These are phyloP conservation scores for Nemania sp. DNA, from an alignment of 2,329 filamentous ascomycete species.

Conservation along the genomic window DNA sequence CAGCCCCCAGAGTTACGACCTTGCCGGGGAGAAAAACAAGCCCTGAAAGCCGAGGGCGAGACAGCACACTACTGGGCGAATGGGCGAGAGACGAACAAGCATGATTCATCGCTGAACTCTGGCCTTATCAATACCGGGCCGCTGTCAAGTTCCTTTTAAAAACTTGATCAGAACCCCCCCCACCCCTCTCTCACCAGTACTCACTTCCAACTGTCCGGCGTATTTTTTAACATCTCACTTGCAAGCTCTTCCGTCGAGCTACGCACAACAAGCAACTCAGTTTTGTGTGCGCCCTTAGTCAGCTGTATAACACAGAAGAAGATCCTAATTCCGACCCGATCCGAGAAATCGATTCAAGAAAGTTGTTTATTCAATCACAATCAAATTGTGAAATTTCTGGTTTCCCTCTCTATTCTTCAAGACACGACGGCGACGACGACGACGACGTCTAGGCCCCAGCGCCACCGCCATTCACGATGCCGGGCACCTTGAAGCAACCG, in stretches of 20 bases:
- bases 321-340: neutral
- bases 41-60: conserved; percentile 1
- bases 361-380: neutral
- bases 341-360: neutral
- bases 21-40: neutral
- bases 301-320: neutral
- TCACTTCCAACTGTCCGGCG: neutral
- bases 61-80: too few species aligned
- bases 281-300: neutral
- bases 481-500: conserved; percentile 43
- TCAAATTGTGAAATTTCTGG: neutral
- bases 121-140: conserved; percentile 9
- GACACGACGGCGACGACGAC: neutral
- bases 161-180: conserved; percentile 4
- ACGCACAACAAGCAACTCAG: too few species aligned
- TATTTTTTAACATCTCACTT: neutral
- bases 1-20: neutral
- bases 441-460: neutral
- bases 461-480: conserved; percentile 34
- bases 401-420: neutral
- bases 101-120: conserved; percentile 14
- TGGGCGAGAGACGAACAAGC: neutral
- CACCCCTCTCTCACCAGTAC: neutral
- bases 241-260: neutral
- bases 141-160: conserved; percentile 30